Conservation (phyloP, 768 basidiomycete species). For the Phlegmacium glaucopus region DNA sequence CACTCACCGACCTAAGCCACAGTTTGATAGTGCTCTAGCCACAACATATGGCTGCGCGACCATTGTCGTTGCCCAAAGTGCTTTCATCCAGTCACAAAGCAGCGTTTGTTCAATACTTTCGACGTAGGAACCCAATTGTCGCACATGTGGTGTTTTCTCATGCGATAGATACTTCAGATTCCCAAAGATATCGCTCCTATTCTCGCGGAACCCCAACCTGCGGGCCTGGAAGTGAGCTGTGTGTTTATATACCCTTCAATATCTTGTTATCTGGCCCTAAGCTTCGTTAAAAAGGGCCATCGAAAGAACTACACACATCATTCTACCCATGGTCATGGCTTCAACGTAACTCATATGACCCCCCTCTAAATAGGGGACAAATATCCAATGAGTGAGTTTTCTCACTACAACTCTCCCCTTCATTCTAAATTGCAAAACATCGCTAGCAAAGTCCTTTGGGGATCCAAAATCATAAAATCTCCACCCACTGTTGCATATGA, state of each 20-base stretch:
- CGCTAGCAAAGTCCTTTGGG: conserved; percentile 74
- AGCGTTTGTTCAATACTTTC: conserved; percentile 84
- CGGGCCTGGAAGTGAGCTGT: conserved; percentile 80
- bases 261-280: background rate
- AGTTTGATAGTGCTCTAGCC: conserved; percentile 42
- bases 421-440: background rate
- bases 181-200: conserved; percentile 68
- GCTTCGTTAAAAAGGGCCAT: conserved; percentile 43
- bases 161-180: conserved; percentile 60
- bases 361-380: conserved; percentile 37
- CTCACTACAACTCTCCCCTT: background rate
- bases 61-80: conserved; percentile 88
- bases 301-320: conserved; percentile 65
- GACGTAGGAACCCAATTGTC: conserved; percentile 44
- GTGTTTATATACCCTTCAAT: conserved; percentile 20
- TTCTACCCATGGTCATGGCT: conserved; percentile 90
- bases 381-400: conserved; percentile 41
- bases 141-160: background rate
- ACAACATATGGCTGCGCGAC: conserved; percentile 89
- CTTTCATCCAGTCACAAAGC: conserved; percentile 86
- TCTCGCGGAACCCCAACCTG: conserved; percentile 46
- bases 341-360: conserved; percentile 75
- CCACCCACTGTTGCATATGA: conserved; percentile 75
- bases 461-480: conserved; percentile 64
- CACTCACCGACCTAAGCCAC: background rate